These are phyloP conservation scores for Stagonosporopsis rhizophila DNA, from an alignment of 2,329 filamentous ascomycete genomes.

Conservation along the genomic window DNA sequence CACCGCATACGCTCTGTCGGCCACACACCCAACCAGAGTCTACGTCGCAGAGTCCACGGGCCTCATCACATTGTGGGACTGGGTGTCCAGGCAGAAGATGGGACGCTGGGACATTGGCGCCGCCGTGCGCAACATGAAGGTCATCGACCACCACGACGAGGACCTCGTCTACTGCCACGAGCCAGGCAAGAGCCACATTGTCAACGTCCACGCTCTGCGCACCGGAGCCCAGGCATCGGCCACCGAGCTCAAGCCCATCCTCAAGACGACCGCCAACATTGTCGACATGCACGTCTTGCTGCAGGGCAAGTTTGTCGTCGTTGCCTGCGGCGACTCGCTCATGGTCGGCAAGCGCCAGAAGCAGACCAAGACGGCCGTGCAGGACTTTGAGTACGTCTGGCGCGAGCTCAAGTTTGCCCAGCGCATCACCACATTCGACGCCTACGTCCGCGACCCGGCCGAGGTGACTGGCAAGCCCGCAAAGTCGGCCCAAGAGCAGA, in stretches of 20 bases:
- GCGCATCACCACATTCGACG: constrained; percentile 57
- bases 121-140: constrained; percentile 45
- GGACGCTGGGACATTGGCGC: constrained; percentile 53
- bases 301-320: constrained; percentile 66
- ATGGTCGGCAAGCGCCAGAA: constrained; percentile 64
- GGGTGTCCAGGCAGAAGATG: constrained; percentile 56
- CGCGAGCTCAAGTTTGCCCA: constrained; percentile 64
- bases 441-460: constrained; percentile 56
- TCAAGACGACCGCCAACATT: constrained; percentile 48
- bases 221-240: constrained; percentile 36
- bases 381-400: constrained; percentile 59
- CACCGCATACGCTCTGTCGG: constrained; percentile 60
- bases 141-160: constrained; percentile 40
- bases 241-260: constrained; percentile 44
- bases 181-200: constrained; percentile 49
- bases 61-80: constrained; percentile 65
- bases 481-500: constrained; percentile 41
- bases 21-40: constrained; percentile 58
- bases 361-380: constrained; percentile 41
- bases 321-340: constrained; percentile 61
- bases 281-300: constrained; percentile 54
- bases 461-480: constrained; percentile 54
- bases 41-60: constrained; percentile 62
- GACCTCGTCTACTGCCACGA: constrained; percentile 52
- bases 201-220: constrained; percentile 46